Evolutionary conservation across 2,329 filamentous ascomycete genomes (phyloP).

Genomic region (Aspergillus felis): DNA sequence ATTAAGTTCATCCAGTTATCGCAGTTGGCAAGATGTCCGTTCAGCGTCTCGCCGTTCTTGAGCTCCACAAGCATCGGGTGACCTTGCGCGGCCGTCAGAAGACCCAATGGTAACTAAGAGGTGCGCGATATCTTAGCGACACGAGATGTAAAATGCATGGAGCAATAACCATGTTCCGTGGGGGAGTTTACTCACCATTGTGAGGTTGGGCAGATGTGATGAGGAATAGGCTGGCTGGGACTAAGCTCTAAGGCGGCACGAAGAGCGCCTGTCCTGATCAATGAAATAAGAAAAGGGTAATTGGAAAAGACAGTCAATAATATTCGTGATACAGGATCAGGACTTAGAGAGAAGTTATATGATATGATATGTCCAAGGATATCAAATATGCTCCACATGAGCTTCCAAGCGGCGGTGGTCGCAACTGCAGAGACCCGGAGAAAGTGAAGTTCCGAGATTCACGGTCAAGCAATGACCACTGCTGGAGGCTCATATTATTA

Average conservation of each 20-base stretch:
- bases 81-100: constrained; percentile 93
- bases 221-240: background rate
- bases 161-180: background rate
- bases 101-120: constrained; percentile 62
- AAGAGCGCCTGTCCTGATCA: background rate
- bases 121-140: background rate
- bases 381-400: constrained; percentile 18
- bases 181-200: background rate
- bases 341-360: background rate
- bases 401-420: constrained; percentile 10
- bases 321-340: background rate
- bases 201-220: background rate
- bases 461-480: background rate
- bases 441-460: constrained; percentile 19
- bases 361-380: background rate
- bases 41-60: constrained; percentile 95
- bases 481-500: background rate
- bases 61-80: constrained; percentile 97
- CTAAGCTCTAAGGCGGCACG: background rate
- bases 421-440: constrained; percentile 15
- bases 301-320: background rate
- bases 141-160: background rate
- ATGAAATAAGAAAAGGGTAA: background rate
- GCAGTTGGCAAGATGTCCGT: constrained; percentile 92
- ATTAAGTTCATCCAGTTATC: constrained; percentile 99